Percentiles rank a stretch among this genome's conserved stretches.
These are phyloP conservation scores for Lactifluus echinatus DNA, from an alignment of 768 basidiomycete genomes.

Conservation along the genomic window DNA sequence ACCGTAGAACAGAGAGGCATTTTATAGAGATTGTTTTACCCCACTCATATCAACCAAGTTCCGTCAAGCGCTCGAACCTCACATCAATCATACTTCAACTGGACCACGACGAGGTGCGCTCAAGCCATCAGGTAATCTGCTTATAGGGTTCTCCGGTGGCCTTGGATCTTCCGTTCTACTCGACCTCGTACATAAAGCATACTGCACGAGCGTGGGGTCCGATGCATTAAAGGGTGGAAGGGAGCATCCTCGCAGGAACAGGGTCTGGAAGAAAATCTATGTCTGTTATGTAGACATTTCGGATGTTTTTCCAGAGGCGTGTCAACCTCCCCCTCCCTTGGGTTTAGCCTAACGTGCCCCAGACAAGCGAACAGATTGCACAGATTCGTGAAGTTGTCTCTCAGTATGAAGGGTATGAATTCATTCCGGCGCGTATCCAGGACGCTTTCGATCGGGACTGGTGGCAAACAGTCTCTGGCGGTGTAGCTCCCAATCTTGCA, in stretches of 20 bases:
- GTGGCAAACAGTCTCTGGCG: constrained; percentile 47
- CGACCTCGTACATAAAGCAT: constrained; percentile 54
- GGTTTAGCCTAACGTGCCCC: background rate
- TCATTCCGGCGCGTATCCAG: constrained; percentile 58
- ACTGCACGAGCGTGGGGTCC: constrained; percentile 33
- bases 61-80: constrained; percentile 54
- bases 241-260: constrained; percentile 54
- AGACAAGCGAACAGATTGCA: constrained; percentile 50
- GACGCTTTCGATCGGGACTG: constrained; percentile 63
- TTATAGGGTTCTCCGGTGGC: constrained; percentile 72
- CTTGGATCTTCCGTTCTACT: constrained; percentile 66
- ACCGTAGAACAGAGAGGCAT: background rate
- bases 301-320: constrained; percentile 50
- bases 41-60: constrained; percentile 57
- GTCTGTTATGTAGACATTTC: constrained; percentile 68
- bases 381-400: constrained; percentile 41
- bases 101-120: constrained; percentile 49
- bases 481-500: constrained; percentile 14
- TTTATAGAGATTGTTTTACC: constrained; percentile 53
- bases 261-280: constrained; percentile 51
- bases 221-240: constrained; percentile 42
- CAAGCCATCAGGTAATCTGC: constrained; percentile 59
- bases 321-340: constrained; percentile 23
- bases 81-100: constrained; percentile 47
- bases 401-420: constrained; percentile 44